phyloP scores from a whole-genome alignment of 2,329 filamentous ascomycete genomes.

The Tolypocladium endophyticum region DNA sequence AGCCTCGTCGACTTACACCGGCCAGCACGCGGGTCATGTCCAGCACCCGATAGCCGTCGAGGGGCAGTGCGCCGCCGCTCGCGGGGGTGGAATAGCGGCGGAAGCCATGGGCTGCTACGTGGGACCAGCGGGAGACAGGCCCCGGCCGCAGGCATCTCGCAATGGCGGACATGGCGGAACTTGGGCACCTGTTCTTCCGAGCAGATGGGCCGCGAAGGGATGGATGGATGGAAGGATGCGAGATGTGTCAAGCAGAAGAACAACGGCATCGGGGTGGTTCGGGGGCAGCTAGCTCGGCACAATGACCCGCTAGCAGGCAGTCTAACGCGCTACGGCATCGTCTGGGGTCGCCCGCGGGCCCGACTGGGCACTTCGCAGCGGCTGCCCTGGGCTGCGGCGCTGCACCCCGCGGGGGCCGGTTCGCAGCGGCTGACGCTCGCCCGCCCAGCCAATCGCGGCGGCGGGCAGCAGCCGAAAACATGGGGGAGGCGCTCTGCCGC shows the following conservation, averaged over 20 bases:
- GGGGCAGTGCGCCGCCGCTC: conserved; percentile 39
- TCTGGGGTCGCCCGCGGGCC: background rate
- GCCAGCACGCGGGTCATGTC: conserved; percentile 96
- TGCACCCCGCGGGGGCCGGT: background rate
- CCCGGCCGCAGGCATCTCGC: conserved; percentile 3
- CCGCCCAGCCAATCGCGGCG: background rate
- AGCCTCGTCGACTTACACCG: conserved; percentile 51
- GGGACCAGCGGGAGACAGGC: background rate
- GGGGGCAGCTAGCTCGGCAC: background rate
- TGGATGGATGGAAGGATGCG: background rate
- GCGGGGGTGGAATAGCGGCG: conserved; percentile 9
- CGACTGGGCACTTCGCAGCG: background rate
- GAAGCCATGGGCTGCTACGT: background rate
- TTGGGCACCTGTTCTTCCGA: background rate
- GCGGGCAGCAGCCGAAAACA: background rate
- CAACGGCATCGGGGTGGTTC: background rate
- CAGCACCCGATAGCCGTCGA: conserved; percentile 79
- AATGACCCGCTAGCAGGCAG: background rate
- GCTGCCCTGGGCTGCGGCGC: background rate
- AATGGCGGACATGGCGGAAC: conserved; percentile 6
- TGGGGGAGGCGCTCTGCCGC: background rate
- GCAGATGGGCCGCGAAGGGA: background rate
- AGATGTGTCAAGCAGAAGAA: background rate
- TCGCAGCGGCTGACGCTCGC: background rate
- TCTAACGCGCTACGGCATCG: background rate